Conservation (phyloP, 345 rosid genomes). For the Turnera subulata region DNA sequence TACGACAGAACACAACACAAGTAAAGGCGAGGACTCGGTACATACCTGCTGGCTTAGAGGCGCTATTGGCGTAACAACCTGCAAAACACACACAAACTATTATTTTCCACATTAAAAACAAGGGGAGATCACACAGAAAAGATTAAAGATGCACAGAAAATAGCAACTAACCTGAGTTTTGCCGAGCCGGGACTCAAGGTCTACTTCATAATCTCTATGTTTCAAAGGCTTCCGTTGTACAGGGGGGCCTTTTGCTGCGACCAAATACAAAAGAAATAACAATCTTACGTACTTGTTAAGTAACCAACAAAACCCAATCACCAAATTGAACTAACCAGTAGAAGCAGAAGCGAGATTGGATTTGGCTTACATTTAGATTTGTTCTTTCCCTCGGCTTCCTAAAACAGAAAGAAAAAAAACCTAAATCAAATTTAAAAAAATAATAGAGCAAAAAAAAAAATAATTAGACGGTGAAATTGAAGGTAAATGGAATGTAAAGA, state of each 20-base stretch:
- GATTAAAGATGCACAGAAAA: neutral
- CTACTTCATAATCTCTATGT: conserved; percentile 96
- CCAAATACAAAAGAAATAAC: neutral
- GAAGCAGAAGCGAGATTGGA: neutral
- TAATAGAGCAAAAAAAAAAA: neutral
- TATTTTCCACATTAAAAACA: neutral
- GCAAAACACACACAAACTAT: conserved; percentile 14
- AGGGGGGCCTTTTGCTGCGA: conserved; percentile 77
- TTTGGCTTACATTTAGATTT: conserved; percentile 64
- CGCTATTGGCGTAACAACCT: conserved; percentile 98
- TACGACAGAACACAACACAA: neutral
- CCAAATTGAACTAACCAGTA: no score
- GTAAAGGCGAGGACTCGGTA: neutral
- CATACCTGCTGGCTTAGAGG: conserved; percentile 96
- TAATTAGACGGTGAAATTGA: no score
- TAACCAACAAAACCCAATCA: neutral
- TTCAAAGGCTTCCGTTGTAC: conserved; percentile 95
- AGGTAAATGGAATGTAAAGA: no score
- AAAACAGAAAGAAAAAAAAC: conserved; percentile 4
- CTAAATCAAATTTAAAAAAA: neutral
- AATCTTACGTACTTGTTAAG: neutral
- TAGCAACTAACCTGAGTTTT: conserved; percentile 68
- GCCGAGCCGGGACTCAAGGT: conserved; percentile 92
- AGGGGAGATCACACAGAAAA: no score
- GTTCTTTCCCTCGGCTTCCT: conserved; percentile 63